A percentile compares a stretch with the other conserved stretches of the same genome.
These are phyloP conservation scores for Amphibolis antarctica DNA, from an alignment of 106 monocot genomes.

Conservation along the genomic window DNA sequence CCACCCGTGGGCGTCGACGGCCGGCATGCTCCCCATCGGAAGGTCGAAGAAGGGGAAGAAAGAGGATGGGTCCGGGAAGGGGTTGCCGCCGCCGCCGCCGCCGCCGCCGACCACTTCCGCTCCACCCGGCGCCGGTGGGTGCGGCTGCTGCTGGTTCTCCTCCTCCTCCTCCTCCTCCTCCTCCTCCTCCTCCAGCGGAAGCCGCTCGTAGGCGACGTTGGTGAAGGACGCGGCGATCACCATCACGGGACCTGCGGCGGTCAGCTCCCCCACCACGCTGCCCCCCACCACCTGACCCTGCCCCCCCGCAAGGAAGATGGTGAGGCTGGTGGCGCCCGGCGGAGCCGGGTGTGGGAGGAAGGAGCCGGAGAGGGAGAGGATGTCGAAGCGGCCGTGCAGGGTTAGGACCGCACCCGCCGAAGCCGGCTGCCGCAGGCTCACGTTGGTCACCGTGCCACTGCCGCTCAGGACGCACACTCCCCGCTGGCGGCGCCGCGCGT, in stretches of 20 bases:
- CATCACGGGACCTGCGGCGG: conserved; percentile 27
- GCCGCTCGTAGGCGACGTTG: conserved; percentile 36
- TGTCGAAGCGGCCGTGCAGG: conserved; percentile 40
- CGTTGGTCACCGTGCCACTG: conserved; percentile 33
- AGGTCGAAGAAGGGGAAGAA: too few species aligned
- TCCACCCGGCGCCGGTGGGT: too few species aligned
- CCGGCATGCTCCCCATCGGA: too few species aligned
- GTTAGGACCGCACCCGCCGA: conserved; percentile 1
- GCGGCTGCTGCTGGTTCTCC: too few species aligned
- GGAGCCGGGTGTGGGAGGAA: conserved; percentile 36
- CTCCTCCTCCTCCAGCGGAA: conserved; percentile 30
- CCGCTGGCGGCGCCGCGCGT: conserved; percentile 35
- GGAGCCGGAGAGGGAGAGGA: conserved; percentile 37
- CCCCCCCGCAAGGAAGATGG: conserved; percentile 33
- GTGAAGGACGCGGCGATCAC: conserved; percentile 40
- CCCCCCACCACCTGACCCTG: conserved; percentile 40
- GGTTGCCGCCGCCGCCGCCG: too few species aligned
- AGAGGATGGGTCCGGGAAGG: too few species aligned
- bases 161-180: conserved; percentile 18
- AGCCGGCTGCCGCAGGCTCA: conserved; percentile 32
- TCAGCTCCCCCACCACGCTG: conserved; percentile 28
- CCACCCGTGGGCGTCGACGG: too few species aligned
- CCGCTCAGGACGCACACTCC: conserved; percentile 37
- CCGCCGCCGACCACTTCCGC: too few species aligned
- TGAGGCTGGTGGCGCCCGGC: conserved; percentile 33